Percentiles rank a stretch among this genome's conserved stretches.
These are phyloP conservation scores for Irpex sp. DNA, from an alignment of 1,284 basidiomycete genomes.

Conservation along the genomic window DNA sequence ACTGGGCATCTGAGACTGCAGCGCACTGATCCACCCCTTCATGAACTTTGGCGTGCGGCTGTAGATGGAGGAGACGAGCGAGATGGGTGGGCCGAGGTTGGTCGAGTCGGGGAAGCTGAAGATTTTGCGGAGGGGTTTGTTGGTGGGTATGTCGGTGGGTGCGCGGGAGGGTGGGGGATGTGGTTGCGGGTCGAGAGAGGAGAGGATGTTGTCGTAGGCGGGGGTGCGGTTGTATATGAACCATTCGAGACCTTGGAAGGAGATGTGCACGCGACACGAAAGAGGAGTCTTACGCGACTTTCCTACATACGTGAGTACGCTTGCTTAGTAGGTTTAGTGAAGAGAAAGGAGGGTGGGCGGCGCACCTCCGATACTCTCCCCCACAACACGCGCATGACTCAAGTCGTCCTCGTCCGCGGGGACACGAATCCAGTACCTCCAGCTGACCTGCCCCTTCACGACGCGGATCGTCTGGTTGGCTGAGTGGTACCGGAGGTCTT, in stretches of 20 bases:
- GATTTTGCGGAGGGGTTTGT: constrained; percentile 26
- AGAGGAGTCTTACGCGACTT: constrained; percentile 34
- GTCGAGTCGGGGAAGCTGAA: constrained; percentile 29
- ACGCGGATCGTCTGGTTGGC: constrained; percentile 85
- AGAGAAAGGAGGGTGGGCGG: constrained; percentile 1
- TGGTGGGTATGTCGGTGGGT: constrained; percentile 13
- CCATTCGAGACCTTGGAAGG: constrained; percentile 84
- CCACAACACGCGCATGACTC: constrained; percentile 47
- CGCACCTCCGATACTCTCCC: constrained; percentile 44
- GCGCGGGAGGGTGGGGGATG: constrained; percentile 20
- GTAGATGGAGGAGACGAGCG: constrained; percentile 25
- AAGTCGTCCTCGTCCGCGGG: constrained; percentile 67
- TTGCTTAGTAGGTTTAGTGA: neutral
- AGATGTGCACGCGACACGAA: constrained; percentile 76
- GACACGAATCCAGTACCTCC: constrained; percentile 88
- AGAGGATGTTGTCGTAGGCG: constrained; percentile 81
- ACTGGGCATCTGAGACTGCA: constrained; percentile 59
- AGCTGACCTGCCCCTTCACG: constrained; percentile 80
- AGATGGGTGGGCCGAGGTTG: constrained; percentile 21
- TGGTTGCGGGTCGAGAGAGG: constrained; percentile 53
- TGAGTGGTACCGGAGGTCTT: constrained; percentile 84
- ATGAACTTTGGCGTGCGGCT: constrained; percentile 42
- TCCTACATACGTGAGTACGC: constrained; percentile 5
- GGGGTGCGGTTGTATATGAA: constrained; percentile 88
- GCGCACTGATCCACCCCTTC: constrained; percentile 42